A percentile compares a stretch with the other conserved stretches of the same genome.
These are phyloP conservation scores for Paramecium octaurelia DNA, from an alignment of 73 alveolate genomes.

Conservation along the genomic window DNA sequence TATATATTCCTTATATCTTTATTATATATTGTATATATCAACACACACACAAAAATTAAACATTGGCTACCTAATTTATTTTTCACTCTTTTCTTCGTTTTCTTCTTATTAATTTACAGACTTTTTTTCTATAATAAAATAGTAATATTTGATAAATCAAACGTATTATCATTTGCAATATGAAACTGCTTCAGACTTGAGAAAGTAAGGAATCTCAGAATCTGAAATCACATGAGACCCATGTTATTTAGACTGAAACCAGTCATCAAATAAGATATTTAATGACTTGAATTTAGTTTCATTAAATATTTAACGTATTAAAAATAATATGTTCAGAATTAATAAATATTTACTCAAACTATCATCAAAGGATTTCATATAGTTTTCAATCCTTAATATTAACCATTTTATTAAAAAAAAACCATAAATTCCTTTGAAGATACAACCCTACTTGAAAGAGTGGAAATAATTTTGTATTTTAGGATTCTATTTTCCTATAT, in stretches of 20 bases:
- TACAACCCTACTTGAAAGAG: neutral
- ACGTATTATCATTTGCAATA: no score
- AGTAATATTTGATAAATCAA: neutral
- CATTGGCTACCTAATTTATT: neutral
- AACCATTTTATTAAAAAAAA: neutral
- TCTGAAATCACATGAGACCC: no score
- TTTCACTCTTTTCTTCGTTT: no score
- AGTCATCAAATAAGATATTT: neutral
- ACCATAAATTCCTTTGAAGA: neutral
- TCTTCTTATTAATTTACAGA: neutral
- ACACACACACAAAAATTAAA: no score
- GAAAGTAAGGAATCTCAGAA: neutral
- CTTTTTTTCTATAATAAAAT: neutral
- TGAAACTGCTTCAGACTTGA: neutral
- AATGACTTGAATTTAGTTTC: neutral
- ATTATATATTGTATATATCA: neutral
- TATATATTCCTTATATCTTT: neutral
- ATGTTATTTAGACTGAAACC: neutral
- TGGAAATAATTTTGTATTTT: neutral
- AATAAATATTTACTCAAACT: neutral
- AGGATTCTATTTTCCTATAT: neutral
- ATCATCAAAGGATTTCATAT: neutral
- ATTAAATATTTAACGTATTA: neutral
- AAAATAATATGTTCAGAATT: neutral
- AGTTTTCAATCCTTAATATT: neutral